Conservation (phyloP, 805 yeast genomes). For the Barnettozyma siamensis region DNA sequence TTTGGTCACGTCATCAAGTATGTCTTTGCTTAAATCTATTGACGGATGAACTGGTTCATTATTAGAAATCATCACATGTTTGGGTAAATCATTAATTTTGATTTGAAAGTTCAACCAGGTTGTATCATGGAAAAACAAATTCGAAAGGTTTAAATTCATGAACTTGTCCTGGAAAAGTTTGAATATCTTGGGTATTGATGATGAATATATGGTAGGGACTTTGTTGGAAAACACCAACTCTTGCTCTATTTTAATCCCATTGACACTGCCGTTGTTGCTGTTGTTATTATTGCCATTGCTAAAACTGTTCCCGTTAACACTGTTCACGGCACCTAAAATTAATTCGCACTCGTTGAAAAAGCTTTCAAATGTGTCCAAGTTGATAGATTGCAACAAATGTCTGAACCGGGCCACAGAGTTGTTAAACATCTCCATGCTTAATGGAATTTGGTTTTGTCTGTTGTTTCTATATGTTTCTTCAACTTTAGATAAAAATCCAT, state of each 20-base stretch:
- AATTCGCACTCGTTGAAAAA: conserved; percentile 54
- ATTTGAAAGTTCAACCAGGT: conserved; percentile 51
- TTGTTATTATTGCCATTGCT: conserved; percentile 8
- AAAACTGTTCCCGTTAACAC: neutral
- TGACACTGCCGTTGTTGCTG: conserved; percentile 10
- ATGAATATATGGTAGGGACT: conserved; percentile 24
- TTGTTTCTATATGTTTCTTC: conserved; percentile 16
- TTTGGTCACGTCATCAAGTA: conserved; percentile 30
- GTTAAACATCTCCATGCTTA: conserved; percentile 52
- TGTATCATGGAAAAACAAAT: conserved; percentile 57
- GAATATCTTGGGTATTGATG: conserved; percentile 26
- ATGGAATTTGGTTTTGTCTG: conserved; percentile 24
- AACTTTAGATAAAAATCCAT: conserved; percentile 20
- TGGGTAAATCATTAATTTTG: conserved; percentile 23
- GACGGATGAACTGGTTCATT: conserved; percentile 29
- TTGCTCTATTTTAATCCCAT: conserved; percentile 20
- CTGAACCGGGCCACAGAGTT: conserved; percentile 36
- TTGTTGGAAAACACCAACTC: conserved; percentile 21
- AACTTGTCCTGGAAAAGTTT: conserved; percentile 28
- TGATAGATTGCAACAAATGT: conserved; percentile 28
- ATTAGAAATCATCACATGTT: conserved; percentile 30
- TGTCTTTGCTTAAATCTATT: conserved; percentile 25
- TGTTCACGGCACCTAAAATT: neutral
- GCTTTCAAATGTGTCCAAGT: conserved; percentile 51
- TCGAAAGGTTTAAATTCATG: conserved; percentile 27